Conservation (phyloP, 225 moss, liverwort and hornwort genomes). For the Anthoceros angustus region DNA sequence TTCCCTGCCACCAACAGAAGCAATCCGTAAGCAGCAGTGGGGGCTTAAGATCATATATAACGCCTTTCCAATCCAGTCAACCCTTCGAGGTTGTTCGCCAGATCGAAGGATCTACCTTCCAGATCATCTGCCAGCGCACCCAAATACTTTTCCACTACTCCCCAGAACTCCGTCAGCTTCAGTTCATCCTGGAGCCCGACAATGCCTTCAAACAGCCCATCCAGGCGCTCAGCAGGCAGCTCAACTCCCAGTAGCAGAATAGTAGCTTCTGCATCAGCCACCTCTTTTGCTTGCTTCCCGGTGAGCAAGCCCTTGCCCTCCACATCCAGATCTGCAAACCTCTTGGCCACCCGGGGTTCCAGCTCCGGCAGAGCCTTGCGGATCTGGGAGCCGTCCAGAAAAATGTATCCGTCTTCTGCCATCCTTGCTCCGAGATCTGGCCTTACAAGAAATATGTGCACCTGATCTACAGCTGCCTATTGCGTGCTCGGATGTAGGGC, state of each 20-base stretch:
- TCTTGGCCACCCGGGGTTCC: not conserved
- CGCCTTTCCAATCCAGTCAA: not conserved
- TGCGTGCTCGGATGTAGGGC: no score
- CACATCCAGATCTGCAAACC: not conserved
- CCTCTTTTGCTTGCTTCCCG: not conserved
- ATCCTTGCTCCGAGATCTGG: not conserved
- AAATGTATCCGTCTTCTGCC: not conserved
- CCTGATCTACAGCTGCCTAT: no score
- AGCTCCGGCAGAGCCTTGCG: not conserved
- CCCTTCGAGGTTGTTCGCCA: not conserved
- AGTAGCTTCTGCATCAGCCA: not conserved
- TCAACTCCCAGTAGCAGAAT: not conserved
- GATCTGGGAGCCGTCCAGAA: not conserved
- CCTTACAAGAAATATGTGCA: not conserved
- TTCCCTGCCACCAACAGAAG: not conserved
- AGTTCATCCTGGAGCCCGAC: not conserved
- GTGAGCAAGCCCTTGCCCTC: constrained; percentile 2
- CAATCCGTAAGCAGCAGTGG: not conserved
- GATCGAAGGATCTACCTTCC: not conserved
- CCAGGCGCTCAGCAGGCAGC: not conserved
- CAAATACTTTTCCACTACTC: not conserved
- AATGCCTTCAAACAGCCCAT: not conserved
- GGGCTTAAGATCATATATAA: no score
- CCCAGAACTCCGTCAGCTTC: not conserved
- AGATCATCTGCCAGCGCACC: not conserved